Evolutionary conservation across 1,284 basidiomycete genomes (phyloP).

Genomic region (Cerioporus squamosus): DNA sequence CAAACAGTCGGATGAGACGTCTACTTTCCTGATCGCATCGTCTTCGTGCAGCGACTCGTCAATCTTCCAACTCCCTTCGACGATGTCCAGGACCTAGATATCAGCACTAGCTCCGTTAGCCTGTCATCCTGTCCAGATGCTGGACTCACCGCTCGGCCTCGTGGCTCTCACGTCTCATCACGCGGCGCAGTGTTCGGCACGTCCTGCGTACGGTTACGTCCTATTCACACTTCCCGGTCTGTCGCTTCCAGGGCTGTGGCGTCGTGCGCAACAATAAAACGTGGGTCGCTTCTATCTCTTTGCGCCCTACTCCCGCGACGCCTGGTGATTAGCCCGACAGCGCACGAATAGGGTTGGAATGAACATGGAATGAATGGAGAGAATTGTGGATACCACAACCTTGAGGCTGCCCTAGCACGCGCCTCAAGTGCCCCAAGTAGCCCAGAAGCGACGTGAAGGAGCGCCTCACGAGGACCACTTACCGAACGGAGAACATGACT

Average conservation of each 20-base stretch:
- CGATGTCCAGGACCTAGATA: not conserved
- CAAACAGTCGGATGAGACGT: not conserved
- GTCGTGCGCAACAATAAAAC: not conserved
- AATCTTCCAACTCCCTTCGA: not conserved
- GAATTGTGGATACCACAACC: slow-evolving; percentile 14
- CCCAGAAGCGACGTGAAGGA: not conserved
- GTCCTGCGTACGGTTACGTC: slow-evolving; percentile 5
- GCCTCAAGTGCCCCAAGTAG: slow-evolving; percentile 1
- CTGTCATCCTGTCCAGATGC: not conserved
- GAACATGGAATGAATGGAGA: not conserved
- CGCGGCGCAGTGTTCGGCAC: slow-evolving; percentile 4
- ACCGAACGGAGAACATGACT: too few species aligned
- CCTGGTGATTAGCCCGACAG: not conserved
- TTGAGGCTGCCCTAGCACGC: not conserved
- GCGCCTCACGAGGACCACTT: too few species aligned
- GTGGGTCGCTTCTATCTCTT: not conserved
- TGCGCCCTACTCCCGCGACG: not conserved
- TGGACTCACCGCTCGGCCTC: not conserved
- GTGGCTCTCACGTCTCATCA: slow-evolving; percentile 1
- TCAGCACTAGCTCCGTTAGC: not conserved
- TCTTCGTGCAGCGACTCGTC: not conserved
- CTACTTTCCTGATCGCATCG: not conserved
- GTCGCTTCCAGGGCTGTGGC: not conserved
- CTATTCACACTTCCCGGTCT: slow-evolving; percentile 1
- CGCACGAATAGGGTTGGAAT: not conserved